Conservation (phyloP, 1,284 basidiomycete genomes). For the Moesziomyces parantarcticus region DNA sequence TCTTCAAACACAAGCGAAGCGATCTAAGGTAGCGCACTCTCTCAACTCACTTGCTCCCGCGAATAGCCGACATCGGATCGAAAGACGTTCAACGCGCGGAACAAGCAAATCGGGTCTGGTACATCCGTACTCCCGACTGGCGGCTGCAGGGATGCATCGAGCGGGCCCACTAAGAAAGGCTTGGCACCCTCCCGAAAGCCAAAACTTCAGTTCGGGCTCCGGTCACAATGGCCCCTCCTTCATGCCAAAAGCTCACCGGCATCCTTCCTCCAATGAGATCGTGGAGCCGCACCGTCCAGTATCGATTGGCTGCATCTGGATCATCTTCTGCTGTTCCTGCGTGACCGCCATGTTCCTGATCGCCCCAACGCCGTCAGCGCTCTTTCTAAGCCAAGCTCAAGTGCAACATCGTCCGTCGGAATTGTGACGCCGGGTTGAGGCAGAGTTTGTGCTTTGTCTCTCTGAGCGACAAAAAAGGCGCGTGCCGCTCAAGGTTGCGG, state of each 20-base stretch:
- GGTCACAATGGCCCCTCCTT: too few species aligned
- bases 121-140: constrained; percentile 7
- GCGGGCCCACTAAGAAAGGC: constrained; percentile 2
- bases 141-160: not conserved
- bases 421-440: not conserved
- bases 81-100: too few species aligned
- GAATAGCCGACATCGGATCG: too few species aligned
- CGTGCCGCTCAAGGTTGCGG: too few species aligned
- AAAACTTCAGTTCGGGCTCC: not conserved
- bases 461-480: too few species aligned
- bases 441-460: too few species aligned
- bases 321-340: not conserved
- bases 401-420: not conserved
- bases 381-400: not conserved
- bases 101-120: constrained; percentile 3
- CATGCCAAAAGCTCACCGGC: not conserved
- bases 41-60: too few species aligned
- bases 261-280: not conserved
- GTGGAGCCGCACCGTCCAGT: too few species aligned
- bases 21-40: not conserved
- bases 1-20: not conserved
- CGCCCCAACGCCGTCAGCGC: too few species aligned
- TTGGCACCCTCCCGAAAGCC: not conserved
- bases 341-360: not conserved
- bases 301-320: too few species aligned